A percentile compares a stretch with the other conserved stretches of the same genome.
phyloP scores from a whole-genome alignment of 805 yeast species.

The Metschnikowia cerradonensis region DNA sequence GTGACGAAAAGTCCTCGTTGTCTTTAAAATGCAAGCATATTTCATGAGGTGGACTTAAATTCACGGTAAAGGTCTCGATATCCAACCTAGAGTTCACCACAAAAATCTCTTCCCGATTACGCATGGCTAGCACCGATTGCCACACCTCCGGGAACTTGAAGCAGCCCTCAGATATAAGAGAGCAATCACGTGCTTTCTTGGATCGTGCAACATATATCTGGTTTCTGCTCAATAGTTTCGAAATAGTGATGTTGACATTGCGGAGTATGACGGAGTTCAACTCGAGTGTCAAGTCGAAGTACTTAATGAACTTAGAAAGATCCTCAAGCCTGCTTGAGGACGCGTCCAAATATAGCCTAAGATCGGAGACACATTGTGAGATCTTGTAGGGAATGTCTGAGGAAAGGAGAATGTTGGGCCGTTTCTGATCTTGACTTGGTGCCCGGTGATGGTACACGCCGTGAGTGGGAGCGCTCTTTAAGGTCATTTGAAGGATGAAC shows the following conservation, averaged over 20 bases:
- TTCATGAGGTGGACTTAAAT: constrained; percentile 14
- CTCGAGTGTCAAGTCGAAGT: constrained; percentile 29
- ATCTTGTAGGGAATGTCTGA: constrained; percentile 31
- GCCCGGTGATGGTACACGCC: constrained; percentile 12
- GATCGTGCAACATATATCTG: constrained; percentile 30
- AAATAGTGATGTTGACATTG: constrained; percentile 26
- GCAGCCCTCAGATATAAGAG: background rate
- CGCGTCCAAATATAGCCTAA: constrained; percentile 13
- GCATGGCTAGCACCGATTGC: constrained; percentile 12
- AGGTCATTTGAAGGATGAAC: constrained; percentile 1
- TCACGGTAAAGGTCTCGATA: constrained; percentile 21
- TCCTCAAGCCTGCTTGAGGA: constrained; percentile 14
- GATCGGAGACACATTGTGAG: constrained; percentile 17
- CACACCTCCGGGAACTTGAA: constrained; percentile 13
- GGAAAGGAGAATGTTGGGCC: constrained; percentile 37
- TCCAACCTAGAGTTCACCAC: constrained; percentile 28
- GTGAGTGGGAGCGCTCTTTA: background rate
- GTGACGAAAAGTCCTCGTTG: constrained; percentile 29
- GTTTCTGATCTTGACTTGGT: constrained; percentile 25
- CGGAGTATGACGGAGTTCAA: constrained; percentile 33
- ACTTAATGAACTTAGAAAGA: constrained; percentile 15
- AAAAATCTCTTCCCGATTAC: constrained; percentile 26
- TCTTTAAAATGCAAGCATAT: constrained; percentile 23
- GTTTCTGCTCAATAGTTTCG: constrained; percentile 32
- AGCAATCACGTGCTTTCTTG: background rate